Evolutionary conservation across 257 asterid genomes (phyloP), one percentile per base, ranked within the genome.

Genomic region (Leptodermis oblonga): DNA sequence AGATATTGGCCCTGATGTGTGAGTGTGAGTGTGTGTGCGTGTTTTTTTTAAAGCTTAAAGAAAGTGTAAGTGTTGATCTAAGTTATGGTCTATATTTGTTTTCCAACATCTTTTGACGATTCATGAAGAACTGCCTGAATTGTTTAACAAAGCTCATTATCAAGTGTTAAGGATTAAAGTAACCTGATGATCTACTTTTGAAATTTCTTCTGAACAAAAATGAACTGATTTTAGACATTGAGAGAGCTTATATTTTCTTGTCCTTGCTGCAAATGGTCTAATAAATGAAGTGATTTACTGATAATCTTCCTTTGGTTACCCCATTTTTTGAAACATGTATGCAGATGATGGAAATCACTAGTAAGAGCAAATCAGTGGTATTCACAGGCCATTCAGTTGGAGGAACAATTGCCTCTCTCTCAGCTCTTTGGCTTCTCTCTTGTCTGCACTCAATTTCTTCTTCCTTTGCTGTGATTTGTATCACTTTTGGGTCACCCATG

Each of bases 401-500:
- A 72, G 96, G 98, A 31, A 79, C 95, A 18, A 23, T 92, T 36
- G 98, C 98, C 37, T 87, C 95, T 22, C 88, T 92, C 15, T 62
- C 95, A 25, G 90, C 96, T 70, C 80, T 89, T 46, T 92, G 96
- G 90, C 82, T 85, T 62, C 96, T 89, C 18, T 83, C 96, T 37
- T 60, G 28, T 39, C 60, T 74, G 20, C 85, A 76, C 22, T 74
- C 79, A 59, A 59, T 71, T 48, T 73, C 97, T 22, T 74, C 80
- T 10, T 65, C 90, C 36, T 70, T 64, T 1, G 37, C 84, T 2
- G 84, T 92, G 0, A 71, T 92, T 23, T 89, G 96, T 82, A 80
- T 92, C 71, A 86, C 95, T 2, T 92, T 81, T 28, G 98, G 98
- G 18, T 88, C 98, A 12, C 87, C 94, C 3, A 77, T 92, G 88